Base-by-base conservation (phyloP, 495 filamentous ascomycete species). In the Mytilinidion resinicola region DNA sequence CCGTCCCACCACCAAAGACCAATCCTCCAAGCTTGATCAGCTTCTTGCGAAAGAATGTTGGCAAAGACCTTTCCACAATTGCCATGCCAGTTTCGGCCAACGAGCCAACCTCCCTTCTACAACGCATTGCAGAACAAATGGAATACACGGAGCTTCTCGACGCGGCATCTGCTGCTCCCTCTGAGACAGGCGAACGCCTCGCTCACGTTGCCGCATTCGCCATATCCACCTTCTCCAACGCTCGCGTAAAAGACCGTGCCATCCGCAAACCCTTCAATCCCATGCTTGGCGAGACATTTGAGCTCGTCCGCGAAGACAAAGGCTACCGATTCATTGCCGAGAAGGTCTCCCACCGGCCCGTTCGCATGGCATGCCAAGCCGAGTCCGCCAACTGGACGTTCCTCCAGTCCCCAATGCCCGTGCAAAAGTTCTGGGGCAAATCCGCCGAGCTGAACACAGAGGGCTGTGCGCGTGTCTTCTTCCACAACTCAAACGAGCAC, bases 401-500 rank as follows among this genome's bases (percentile, higher is more conserved):
- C 56, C 77, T 87, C 5, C 93, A 97, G 69, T 85, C 86, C 7
- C 90, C 93, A 0, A 83, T 85, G 65, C 93, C 93, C 3, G 85
- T 84, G 9, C 93, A 98, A 68, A 96, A 97, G 63, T 98, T 98
- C 77, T 98, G 93, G 93, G 93, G 93, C 46, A 98, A 98, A 73
- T 90, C 85, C 54, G 88, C 88, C 15, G 93, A 98, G 72, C 80
- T 98, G 57, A 89, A 84, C 47, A 97, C 91, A 0, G 92, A 96
- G 43, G 93, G 93, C 10, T 86, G 89, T 19, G 84, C 87, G 9
- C 81, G 90, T 19, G 74, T 97, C 36, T 79, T 77, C 37, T 72
- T 96, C 21, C 87, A 90, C 65, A 76, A 77, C 11, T 81, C 72
- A 0, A 83, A 85, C 46, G 92, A 96, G 64, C 77, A 80, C 55